phyloP scores from a whole-genome alignment of 1,284 basidiomycete genomes.

The Ganoderma lingzhi region DNA sequence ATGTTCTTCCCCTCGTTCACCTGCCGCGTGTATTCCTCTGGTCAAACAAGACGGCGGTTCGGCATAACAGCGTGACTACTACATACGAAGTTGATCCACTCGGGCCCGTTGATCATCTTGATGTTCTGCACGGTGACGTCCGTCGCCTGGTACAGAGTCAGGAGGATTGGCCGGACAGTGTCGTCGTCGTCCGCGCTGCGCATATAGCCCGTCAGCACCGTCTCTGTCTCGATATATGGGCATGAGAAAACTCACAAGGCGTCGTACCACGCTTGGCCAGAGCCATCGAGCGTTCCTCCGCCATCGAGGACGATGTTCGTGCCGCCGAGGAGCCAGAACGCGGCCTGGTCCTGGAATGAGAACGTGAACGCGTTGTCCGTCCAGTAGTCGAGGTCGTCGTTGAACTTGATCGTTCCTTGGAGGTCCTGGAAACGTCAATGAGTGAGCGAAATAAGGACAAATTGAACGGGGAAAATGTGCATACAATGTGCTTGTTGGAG shows the following conservation, averaged over 20 bases:
- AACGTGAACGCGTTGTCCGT: slow-evolving; percentile 62
- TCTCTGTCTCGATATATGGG: background rate
- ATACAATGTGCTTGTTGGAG: slow-evolving; percentile 58
- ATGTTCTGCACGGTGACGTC: slow-evolving; percentile 63
- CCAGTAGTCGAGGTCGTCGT: slow-evolving; percentile 62
- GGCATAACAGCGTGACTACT: slow-evolving; percentile 16
- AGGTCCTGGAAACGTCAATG: slow-evolving; percentile 45
- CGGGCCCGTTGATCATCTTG: slow-evolving; percentile 48
- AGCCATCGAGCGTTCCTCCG: slow-evolving; percentile 68
- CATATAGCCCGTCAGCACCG: background rate
- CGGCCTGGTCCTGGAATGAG: slow-evolving; percentile 63
- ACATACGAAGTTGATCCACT: slow-evolving; percentile 64
- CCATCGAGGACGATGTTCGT: slow-evolving; percentile 63
- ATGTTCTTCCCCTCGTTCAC: slow-evolving; percentile 48
- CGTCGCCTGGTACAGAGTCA: slow-evolving; percentile 65
- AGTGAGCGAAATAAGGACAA: too few species aligned
- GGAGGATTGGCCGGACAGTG: slow-evolving; percentile 67
- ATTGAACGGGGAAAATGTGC: slow-evolving; percentile 23
- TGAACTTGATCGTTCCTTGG: slow-evolving; percentile 59
- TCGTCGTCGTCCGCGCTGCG: slow-evolving; percentile 44
- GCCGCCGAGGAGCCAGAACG: slow-evolving; percentile 72
- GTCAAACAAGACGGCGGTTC: background rate
- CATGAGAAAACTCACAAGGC: slow-evolving; percentile 50
- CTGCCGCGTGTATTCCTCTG: slow-evolving; percentile 18
- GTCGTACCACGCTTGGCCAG: slow-evolving; percentile 67